phyloP scores from a whole-genome alignment of 202 grass and related monocot species.

The Panicum virgatum region DNA sequence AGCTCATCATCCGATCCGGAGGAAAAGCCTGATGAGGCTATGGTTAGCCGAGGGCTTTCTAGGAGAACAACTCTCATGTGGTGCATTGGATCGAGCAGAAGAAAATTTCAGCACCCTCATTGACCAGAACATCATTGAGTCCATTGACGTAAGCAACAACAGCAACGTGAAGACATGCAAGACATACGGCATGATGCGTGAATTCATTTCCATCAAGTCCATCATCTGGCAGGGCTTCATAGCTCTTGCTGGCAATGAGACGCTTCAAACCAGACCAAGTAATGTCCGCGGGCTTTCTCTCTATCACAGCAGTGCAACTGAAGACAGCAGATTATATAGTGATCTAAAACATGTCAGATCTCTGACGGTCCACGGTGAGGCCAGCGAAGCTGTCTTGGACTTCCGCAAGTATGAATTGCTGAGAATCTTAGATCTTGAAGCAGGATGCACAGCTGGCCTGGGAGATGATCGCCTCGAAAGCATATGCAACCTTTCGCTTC shows the following conservation, averaged over 20 bases:
- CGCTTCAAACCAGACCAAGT: background rate
- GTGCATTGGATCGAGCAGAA: background rate
- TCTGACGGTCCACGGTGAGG: background rate
- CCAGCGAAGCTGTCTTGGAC: background rate
- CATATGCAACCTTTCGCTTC: background rate
- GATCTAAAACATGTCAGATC: background rate
- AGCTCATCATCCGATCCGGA: background rate
- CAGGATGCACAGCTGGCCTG: background rate
- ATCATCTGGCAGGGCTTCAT: background rate
- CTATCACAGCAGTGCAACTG: background rate
- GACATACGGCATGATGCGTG: background rate
- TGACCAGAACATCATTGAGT: background rate
- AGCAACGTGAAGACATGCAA: background rate
- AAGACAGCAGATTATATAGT: background rate
- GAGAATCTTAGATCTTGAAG: background rate
- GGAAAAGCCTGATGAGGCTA: background rate
- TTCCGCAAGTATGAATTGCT: background rate
- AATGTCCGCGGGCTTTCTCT: background rate
- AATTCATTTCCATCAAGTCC: background rate
- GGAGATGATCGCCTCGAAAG: background rate
- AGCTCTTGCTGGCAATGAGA: background rate
- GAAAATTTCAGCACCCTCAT: background rate
- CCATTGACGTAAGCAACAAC: background rate
- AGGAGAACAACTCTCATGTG: accelerated
- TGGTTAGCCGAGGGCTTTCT: constrained; percentile 7